phyloP scores from a whole-genome alignment of 2,329 filamentous ascomycete species.

The Remersonia thermophila region DNA sequence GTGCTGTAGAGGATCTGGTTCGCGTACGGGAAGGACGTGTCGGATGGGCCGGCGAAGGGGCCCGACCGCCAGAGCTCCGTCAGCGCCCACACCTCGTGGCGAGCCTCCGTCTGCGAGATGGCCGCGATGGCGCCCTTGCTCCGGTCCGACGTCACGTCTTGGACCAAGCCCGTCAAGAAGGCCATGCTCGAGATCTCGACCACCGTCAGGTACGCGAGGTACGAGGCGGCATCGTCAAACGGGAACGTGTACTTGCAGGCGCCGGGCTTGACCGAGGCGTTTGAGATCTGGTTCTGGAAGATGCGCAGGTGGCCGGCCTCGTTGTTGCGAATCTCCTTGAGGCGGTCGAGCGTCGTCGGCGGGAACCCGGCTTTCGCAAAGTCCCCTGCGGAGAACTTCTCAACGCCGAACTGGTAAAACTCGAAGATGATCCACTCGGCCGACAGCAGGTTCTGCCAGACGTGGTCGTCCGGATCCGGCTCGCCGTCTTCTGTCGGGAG shows the following conservation, averaged over 20 bases:
- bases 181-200: conserved; percentile 16
- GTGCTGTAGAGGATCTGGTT: conserved; percentile 15
- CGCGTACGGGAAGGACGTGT: conserved; percentile 15
- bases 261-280: conserved; percentile 14
- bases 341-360: conserved; percentile 8
- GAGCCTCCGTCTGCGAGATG: conserved; percentile 13
- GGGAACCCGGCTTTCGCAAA: conserved; percentile 11
- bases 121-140: conserved; percentile 11
- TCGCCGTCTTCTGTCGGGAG: conserved; percentile 11
- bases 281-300: conserved; percentile 16
- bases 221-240: conserved; percentile 9
- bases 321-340: conserved; percentile 17
- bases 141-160: conserved; percentile 4
- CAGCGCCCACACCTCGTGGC: conserved; percentile 13
- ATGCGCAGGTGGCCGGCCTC: conserved; percentile 17
- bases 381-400: conserved; percentile 10
- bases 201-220: conserved; percentile 12
- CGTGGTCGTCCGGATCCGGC: conserved; percentile 11
- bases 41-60: conserved; percentile 13
- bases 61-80: conserved; percentile 12
- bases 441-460: conserved; percentile 15
- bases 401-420: conserved; percentile 16
- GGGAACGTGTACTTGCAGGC: conserved; percentile 14
- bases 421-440: conserved; percentile 17
- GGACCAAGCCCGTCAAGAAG: conserved; percentile 13